phyloP scores from a whole-genome alignment of 495 filamentous ascomycete species.

The Penicillium egyptiacum region DNA sequence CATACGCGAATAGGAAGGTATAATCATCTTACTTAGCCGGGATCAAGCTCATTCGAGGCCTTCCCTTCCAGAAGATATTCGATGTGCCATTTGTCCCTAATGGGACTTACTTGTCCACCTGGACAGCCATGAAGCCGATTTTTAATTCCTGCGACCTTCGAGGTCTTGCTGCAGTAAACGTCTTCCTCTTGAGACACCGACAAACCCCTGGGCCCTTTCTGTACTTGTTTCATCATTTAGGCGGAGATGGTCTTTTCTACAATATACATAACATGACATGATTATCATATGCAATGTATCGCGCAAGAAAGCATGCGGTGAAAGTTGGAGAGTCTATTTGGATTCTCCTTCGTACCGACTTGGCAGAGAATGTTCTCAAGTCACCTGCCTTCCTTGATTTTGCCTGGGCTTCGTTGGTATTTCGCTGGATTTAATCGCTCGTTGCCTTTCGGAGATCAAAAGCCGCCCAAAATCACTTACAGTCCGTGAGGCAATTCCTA shows the following conservation, averaged over 20 bases:
- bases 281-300: neutral
- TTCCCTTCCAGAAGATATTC: too few relatives aligned
- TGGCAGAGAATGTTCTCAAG: neutral
- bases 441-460: neutral
- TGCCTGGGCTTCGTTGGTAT: neutral
- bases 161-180: too few relatives aligned
- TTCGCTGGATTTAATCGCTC: neutral
- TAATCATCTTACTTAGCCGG: too few relatives aligned
- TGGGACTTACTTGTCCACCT: too few relatives aligned
- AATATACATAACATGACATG: neutral
- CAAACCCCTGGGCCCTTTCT: too few relatives aligned
- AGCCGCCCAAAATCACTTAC: neutral
- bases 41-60: too few relatives aligned
- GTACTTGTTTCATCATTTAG: neutral
- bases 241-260: neutral
- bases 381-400: neutral
- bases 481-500: neutral
- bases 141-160: too few relatives aligned
- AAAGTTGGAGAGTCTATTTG: neutral
- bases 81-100: too few relatives aligned
- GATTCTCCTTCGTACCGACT: neutral
- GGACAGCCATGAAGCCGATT: too few relatives aligned
- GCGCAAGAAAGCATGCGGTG: neutral
- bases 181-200: too few relatives aligned
- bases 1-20: too few relatives aligned